Evolutionary conservation across 1,284 basidiomycete species (phyloP), one percentile per base, ranked within the genome.

Genomic region (Flammula alnicola): DNA sequence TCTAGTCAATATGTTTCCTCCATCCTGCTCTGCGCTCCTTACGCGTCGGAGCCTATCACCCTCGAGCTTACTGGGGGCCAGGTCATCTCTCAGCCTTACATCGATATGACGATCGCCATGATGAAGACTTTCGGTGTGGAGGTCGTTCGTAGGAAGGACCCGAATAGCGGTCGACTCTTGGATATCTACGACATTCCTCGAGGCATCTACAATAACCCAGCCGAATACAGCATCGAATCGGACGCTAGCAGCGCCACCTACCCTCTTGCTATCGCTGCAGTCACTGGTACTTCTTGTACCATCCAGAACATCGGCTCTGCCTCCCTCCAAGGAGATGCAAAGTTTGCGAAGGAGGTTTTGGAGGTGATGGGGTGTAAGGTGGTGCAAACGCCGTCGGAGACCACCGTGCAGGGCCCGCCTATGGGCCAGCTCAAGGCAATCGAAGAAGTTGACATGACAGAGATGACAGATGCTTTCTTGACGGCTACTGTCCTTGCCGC

Each of bases 381-480:
- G 37, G 77, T 84, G 19, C 97, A 99, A 74, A 96, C 93, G 0
- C 83, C 79, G 36, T 89, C 82, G 0, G 86, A 90, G 67, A 98
- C 96, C 23, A 97, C 91, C n/a, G 95, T 99, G 33, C 87, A 81
- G 0, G 97, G 96, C 0, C 95, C 96, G 1, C 84, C 88, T 1
- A 70, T 86, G 16, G 93, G 94, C 1, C 75, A 84, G 60, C 79
- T 99, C 38, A 84, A 85, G 54, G 91, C 92, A 5, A 79, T 98
- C 43, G 93, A 93, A 30, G 79, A 87, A 58, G 85, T 98, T 19
- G 95, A 99, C 67, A 99, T 99, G 97, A 95, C 98, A 72, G 86
- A 90, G n/a, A 99, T 99, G 96, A 99, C 97, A 8, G 96, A 99
- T 67, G 96, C 95, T 5, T 99, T 99, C 78, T 81, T 99, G 69